These are phyloP conservation scores for Scenedesmus sp. DNA, from an alignment of 163 green algal species.

Conservation along the genomic window DNA sequence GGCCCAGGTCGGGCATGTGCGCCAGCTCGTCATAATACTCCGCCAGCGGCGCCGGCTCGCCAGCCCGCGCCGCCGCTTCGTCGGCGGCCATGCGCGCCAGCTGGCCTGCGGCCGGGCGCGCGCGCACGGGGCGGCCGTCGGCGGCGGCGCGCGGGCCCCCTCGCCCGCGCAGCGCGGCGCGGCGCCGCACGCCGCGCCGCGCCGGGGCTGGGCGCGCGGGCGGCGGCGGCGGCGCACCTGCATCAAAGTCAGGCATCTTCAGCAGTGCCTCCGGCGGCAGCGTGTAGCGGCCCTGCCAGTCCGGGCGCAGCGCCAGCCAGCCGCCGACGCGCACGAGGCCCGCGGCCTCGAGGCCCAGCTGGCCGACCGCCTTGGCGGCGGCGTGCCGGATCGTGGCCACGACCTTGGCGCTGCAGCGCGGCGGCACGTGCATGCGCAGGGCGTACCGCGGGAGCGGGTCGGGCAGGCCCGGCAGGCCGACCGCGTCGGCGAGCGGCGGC, in stretches of 20 bases:
- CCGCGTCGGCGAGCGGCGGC: background rate
- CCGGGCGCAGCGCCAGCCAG: slow-evolving; percentile 18
- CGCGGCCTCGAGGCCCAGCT: slow-evolving; percentile 29
- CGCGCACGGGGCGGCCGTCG: no score
- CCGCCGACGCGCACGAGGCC: slow-evolving; percentile 26
- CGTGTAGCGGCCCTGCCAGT: slow-evolving; percentile 31
- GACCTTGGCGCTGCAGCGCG: slow-evolving; percentile 25
- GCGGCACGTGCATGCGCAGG: slow-evolving; percentile 35
- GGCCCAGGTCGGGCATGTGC: slow-evolving; percentile 15
- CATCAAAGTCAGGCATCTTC: slow-evolving; percentile 28
- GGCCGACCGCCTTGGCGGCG: slow-evolving; percentile 34
- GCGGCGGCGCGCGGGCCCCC: no score
- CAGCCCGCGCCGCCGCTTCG: background rate
- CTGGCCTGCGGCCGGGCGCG: slow-evolving; percentile 22
- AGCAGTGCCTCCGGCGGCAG: slow-evolving; percentile 10
- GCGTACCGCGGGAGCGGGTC: slow-evolving; percentile 14
- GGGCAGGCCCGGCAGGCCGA: background rate
- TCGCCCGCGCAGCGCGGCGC: no score
- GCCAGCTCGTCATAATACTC: slow-evolving; percentile 19
- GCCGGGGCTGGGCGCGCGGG: no score
- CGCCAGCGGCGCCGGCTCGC: slow-evolving; percentile 7
- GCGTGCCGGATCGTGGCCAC: slow-evolving; percentile 34
- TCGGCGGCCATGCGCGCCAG: slow-evolving; percentile 12
- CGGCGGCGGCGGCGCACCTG: no score
- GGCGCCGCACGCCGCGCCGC: no score